Evolutionary conservation across 441 rosid species (phyloP).

Genomic region (Croton laevigatus): DNA sequence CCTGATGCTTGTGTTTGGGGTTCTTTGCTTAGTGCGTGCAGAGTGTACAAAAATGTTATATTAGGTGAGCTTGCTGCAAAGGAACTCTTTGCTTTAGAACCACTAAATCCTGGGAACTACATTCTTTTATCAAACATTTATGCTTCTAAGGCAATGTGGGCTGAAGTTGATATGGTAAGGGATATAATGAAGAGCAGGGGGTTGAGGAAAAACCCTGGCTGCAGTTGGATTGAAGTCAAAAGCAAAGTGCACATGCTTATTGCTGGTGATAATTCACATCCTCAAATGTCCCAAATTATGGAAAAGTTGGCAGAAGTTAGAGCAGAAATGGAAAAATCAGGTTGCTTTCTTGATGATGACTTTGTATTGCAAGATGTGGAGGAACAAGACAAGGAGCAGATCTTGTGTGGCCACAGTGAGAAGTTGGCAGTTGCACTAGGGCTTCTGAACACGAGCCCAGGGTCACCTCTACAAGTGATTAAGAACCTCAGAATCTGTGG

Average conservation of each 20-base stretch:
- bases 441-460: slow-evolving; percentile 13
- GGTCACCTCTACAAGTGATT: slow-evolving; percentile 12
- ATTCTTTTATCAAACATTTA: slow-evolving; percentile 25
- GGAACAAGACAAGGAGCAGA: slow-evolving; percentile 60
- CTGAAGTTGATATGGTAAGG: slow-evolving; percentile 25
- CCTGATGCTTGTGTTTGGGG: slow-evolving; percentile 28
- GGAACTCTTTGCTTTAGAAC: slow-evolving; percentile 22
- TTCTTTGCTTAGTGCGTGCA: slow-evolving; percentile 29
- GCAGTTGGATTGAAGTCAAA: slow-evolving; percentile 30
- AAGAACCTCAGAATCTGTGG: slow-evolving; percentile 20
- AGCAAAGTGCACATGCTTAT: slow-evolving; percentile 29
- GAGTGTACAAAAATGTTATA: slow-evolving; percentile 17
- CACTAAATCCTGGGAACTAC: slow-evolving; percentile 21
- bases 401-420: slow-evolving; percentile 55
- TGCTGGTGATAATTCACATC: slow-evolving; percentile 11
- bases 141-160: slow-evolving; percentile 30
- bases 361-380: slow-evolving; percentile 66
- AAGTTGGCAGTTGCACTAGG: slow-evolving; percentile 21
- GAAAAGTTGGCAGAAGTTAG: slow-evolving; percentile 3
- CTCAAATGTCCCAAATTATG: slow-evolving; percentile 10
- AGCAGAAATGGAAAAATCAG: slow-evolving; percentile 12
- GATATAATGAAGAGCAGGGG: neutral
- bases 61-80: slow-evolving; percentile 26
- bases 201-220: slow-evolving; percentile 14
- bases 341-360: slow-evolving; percentile 38